Conservation (phyloP, 2,329 filamentous ascomycete species). For the Aureobasidium sp. region DNA sequence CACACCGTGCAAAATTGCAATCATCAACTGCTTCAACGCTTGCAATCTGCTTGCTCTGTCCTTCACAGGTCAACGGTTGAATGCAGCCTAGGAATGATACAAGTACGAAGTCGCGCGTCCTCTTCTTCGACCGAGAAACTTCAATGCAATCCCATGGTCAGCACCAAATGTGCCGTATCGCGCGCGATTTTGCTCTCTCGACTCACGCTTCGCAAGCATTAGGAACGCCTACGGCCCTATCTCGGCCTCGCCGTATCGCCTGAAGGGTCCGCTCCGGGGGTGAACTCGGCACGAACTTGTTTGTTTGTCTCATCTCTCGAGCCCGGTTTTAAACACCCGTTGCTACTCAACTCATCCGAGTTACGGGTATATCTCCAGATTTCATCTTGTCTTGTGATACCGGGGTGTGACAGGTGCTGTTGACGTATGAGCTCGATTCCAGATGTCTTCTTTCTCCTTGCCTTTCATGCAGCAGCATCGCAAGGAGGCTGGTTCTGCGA, state of each 20-base stretch:
- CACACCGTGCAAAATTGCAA: slow-evolving; percentile 8
- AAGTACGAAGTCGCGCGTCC: not conserved
- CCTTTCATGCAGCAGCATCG: not conserved
- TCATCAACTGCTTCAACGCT: slow-evolving; percentile 8
- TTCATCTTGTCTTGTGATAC: not conserved
- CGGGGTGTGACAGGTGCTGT: slow-evolving; percentile 4
- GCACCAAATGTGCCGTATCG: not conserved
- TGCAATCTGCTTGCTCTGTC: not conserved
- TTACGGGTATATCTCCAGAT: slow-evolving; percentile 5
- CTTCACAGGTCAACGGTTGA: not conserved
- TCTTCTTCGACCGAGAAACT: not conserved
- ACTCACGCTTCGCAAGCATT: slow-evolving; percentile 3
- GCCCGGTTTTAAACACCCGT: slow-evolving; percentile 3
- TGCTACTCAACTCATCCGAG: not conserved
- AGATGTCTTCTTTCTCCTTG: not conserved
- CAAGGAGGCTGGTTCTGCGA: not conserved
- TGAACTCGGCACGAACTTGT: slow-evolving; percentile 6
- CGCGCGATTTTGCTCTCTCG: not conserved
- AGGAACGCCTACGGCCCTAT: slow-evolving; percentile 4
- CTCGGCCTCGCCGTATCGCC: slow-evolving; percentile 9
- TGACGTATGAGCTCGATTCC: not conserved
- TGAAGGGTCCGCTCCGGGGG: not conserved
- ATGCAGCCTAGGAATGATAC: no score
- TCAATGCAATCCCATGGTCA: not conserved
- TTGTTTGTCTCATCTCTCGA: slow-evolving; percentile 10